A percentile compares a stretch with the other conserved stretches of the same genome.
These are phyloP conservation scores for Cicer yamashitae DNA, from an alignment of 306 rosid species.

Conservation along the genomic window DNA sequence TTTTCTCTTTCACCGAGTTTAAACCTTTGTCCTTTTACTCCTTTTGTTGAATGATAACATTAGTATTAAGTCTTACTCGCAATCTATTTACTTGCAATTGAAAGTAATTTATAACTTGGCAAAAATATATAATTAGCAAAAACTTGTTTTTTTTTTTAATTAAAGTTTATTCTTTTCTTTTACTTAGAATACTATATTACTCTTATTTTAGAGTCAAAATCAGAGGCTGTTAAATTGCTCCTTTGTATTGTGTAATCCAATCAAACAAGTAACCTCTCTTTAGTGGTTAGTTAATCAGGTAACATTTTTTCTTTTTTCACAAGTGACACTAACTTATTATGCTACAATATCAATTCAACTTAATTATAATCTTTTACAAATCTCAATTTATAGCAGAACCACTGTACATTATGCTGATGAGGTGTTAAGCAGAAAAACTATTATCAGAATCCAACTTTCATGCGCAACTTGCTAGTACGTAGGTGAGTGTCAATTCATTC, in stretches of 20 bases:
- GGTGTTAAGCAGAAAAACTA: slow-evolving; percentile 38
- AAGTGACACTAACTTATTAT: slow-evolving; percentile 48
- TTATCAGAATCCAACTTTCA: slow-evolving; percentile 10
- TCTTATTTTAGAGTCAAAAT: slow-evolving; percentile 28
- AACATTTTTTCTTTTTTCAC: slow-evolving; percentile 32
- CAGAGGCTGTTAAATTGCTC: slow-evolving; percentile 31
- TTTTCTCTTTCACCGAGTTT: too few relatives aligned
- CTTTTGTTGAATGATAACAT: too few relatives aligned
- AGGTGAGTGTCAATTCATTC: slow-evolving; percentile 44
- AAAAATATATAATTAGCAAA: too few relatives aligned
- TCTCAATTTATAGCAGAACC: slow-evolving; percentile 34
- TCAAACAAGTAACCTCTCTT: slow-evolving; percentile 43
- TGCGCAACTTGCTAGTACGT: slow-evolving; percentile 29
- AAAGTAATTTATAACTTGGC: too few relatives aligned
- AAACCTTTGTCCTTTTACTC: too few relatives aligned
- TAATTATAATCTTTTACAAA: slow-evolving; percentile 33
- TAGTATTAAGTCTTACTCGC: too few relatives aligned
- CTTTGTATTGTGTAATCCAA: slow-evolving; percentile 40
- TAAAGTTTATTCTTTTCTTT: too few relatives aligned
- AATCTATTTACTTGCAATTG: too few relatives aligned
- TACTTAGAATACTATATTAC: background rate
- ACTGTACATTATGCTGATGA: slow-evolving; percentile 47
- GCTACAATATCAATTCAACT: slow-evolving; percentile 28
- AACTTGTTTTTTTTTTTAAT: too few relatives aligned
- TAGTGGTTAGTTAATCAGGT: slow-evolving; percentile 34